These are phyloP conservation scores for Anthostomella pinea DNA, from an alignment of 2,329 filamentous ascomycete species.

Conservation along the genomic window DNA sequence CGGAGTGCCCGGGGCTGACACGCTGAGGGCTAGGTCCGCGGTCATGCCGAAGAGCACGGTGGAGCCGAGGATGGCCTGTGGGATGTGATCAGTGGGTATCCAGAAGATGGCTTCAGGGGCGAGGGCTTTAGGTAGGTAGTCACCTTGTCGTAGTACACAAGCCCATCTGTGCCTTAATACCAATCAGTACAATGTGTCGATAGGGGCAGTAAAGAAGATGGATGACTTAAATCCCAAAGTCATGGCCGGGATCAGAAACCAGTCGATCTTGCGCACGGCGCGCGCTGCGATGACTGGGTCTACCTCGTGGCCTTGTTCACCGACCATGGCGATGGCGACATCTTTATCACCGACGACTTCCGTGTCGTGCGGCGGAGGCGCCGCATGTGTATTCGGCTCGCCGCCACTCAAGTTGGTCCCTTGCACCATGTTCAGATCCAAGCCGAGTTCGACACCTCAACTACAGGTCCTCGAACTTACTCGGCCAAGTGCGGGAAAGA, in stretches of 20 bases:
- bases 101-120: neutral
- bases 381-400: too few relatives aligned
- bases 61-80: conserved; percentile 66
- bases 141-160: conserved; percentile 70
- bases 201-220: neutral
- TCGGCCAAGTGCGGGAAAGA: too few relatives aligned
- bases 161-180: conserved; percentile 44
- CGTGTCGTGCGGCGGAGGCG: neutral
- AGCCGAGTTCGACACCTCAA: too few relatives aligned
- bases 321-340: conserved; percentile 57
- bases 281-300: conserved; percentile 54
- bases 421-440: too few relatives aligned
- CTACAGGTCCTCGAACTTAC: too few relatives aligned
- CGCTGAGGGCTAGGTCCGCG: conserved; percentile 57
- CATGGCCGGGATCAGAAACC: conserved; percentile 67
- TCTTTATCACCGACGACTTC: conserved; percentile 41
- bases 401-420: too few relatives aligned
- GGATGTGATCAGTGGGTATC: neutral
- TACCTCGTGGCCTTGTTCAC: conserved; percentile 50
- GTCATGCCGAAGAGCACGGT: conserved; percentile 77
- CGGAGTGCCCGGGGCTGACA: conserved; percentile 46
- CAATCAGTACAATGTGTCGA: neutral
- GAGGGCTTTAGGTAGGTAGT: neutral
- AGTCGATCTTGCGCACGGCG: conserved; percentile 65
- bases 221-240: conserved; percentile 43